Percentiles rank a stretch among this genome's conserved stretches.
These are phyloP conservation scores for Cordia subcordata DNA, from an alignment of 257 asterid genomes.

Conservation along the genomic window DNA sequence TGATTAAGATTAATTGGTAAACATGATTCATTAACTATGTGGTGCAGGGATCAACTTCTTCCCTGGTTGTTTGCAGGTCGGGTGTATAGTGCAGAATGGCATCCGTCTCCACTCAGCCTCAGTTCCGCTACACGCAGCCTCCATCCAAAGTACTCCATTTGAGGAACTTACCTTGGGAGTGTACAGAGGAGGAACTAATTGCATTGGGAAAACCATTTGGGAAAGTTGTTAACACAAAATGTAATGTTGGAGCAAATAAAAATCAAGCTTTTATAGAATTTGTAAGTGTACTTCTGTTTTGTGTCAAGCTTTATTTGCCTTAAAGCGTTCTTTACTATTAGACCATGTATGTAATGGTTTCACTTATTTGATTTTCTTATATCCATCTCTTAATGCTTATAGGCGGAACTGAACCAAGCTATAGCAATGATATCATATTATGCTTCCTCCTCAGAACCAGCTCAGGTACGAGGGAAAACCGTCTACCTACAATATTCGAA, in stretches of 20 bases:
- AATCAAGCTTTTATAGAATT: conserved; percentile 98
- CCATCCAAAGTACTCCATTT: conserved; percentile 98
- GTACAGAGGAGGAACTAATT: conserved; percentile 86
- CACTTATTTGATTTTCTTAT: conserved; percentile 7
- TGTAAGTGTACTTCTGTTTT: conserved; percentile 40
- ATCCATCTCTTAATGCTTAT: conserved; percentile 10
- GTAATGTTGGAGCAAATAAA: conserved; percentile 96
- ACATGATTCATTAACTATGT: too few relatives aligned
- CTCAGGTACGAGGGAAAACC: conserved; percentile 99
- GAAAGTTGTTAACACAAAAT: conserved; percentile 89
- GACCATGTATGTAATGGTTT: conserved; percentile 1
- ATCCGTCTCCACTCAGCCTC: conserved; percentile 93
- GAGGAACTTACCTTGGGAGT: conserved; percentile 98
- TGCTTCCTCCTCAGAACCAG: conserved; percentile 98
- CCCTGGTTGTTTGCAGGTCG: conserved; percentile 21
- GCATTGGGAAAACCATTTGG: conserved; percentile 98
- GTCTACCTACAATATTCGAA: conserved; percentile 98
- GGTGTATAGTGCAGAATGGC: conserved; percentile 52
- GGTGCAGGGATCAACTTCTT: too few relatives aligned
- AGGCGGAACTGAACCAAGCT: conserved; percentile 95
- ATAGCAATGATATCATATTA: conserved; percentile 98
- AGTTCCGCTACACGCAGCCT: conserved; percentile 92
- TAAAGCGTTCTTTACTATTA: not conserved
- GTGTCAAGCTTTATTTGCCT: not conserved
- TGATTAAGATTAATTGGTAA: not conserved